Conservation (phyloP, 108 stramenopile species). For the Parietichytrium sp. region DNA sequence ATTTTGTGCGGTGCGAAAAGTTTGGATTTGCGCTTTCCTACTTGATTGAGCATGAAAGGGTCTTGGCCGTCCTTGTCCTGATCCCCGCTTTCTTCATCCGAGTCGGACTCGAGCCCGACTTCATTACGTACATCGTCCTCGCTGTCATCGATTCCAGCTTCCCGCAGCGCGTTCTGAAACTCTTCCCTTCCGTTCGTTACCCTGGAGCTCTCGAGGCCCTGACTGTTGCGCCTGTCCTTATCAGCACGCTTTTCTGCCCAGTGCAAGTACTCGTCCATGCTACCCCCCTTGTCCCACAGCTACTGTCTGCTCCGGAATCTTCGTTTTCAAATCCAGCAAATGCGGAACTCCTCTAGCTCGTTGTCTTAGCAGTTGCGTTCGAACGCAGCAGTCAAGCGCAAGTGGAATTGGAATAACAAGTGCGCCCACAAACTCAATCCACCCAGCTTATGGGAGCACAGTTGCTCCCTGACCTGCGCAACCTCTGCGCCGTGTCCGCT, state of each 20-base stretch:
- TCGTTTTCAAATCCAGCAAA: no score
- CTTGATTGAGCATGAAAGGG: neutral
- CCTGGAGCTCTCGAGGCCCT: neutral
- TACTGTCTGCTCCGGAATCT: no score
- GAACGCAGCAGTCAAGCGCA: no score
- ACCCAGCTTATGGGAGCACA: no score
- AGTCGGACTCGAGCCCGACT: neutral
- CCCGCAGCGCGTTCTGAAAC: neutral
- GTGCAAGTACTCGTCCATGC: neutral
- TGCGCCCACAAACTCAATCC: no score
- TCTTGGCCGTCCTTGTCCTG: neutral
- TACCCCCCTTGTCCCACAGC: no score
- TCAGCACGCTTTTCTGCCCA: slow-evolving; percentile 15
- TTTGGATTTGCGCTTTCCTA: neutral
- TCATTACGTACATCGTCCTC: neutral
- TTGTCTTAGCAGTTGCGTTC: no score
- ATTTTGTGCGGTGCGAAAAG: neutral
- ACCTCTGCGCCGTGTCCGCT: no score
- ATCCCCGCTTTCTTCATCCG: neutral
- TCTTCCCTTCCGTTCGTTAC: neutral
- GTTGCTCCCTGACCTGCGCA: no score
- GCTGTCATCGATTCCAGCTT: neutral
- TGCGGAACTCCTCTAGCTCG: no score
- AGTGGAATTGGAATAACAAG: no score
- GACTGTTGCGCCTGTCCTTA: neutral